These are phyloP conservation scores for Solanum etuberosum DNA, from an alignment of 257 asterid species.

Conservation along the genomic window DNA sequence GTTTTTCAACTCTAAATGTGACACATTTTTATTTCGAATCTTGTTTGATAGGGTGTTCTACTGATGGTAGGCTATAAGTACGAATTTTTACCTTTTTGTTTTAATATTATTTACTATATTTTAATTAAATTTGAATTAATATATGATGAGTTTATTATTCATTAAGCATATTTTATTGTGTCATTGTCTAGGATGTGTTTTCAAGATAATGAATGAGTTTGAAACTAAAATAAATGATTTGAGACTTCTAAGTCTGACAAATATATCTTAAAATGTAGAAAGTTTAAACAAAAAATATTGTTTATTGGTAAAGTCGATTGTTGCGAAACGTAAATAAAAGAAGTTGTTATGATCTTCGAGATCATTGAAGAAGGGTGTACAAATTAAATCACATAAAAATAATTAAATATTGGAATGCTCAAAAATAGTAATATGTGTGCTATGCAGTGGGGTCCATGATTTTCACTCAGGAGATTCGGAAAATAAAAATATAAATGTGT, in stretches of 20 bases:
- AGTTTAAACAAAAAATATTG: no score
- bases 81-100: neutral
- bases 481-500: no score
- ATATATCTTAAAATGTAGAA: neutral
- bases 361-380: neutral
- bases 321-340: neutral
- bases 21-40: neutral
- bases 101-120: neutral
- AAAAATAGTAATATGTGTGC: no score
- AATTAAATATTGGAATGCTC: neutral
- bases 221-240: neutral
- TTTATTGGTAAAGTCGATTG: no score
- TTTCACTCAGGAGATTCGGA: accelerated
- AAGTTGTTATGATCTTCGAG: neutral
- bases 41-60: neutral
- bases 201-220: neutral
- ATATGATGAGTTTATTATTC: neutral
- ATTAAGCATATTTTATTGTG: neutral
- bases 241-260: no score
- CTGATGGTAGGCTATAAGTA: neutral
- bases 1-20: neutral
- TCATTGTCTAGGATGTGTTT: neutral
- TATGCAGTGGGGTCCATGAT: neutral
- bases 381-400: neutral
- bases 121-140: neutral